Percentiles rank a stretch among this genome's conserved stretches.
phyloP scores from a whole-genome alignment of 345 rosid genomes.

The Streptanthus diversifolius region DNA sequence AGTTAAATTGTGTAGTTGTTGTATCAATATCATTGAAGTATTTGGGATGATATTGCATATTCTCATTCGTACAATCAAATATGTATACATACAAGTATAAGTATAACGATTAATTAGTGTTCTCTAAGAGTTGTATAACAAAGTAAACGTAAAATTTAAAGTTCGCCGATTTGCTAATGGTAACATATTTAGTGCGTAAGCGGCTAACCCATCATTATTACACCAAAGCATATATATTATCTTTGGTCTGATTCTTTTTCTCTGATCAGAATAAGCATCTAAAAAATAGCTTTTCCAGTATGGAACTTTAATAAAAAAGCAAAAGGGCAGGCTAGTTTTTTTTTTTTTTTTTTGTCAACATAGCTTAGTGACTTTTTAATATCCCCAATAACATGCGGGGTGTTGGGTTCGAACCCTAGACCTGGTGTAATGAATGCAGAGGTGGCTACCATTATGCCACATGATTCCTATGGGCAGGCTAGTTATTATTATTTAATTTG shows the following conservation, averaged over 20 bases:
- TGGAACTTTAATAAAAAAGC: not conserved
- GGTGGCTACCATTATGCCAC: no score
- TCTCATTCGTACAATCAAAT: not conserved
- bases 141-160: not conserved
- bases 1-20: not conserved
- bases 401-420: no score
- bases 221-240: not conserved
- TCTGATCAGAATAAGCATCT: constrained; percentile 31
- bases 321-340: not conserved
- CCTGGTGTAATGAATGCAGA: no score
- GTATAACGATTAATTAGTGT: not conserved
- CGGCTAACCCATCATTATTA: not conserved
- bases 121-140: not conserved
- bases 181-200: not conserved
- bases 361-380: no score
- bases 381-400: no score
- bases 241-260: not conserved
- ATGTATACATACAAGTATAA: not conserved
- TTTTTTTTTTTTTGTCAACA: no score
- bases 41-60: not conserved
- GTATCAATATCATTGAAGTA: not conserved
- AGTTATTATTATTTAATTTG: constrained; percentile 28
- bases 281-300: constrained; percentile 14
- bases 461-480: no score
- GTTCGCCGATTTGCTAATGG: not conserved